Evolutionary conservation across 176 grass and related monocot species (phyloP).

Genomic region (Coix lacrymajobi): DNA sequence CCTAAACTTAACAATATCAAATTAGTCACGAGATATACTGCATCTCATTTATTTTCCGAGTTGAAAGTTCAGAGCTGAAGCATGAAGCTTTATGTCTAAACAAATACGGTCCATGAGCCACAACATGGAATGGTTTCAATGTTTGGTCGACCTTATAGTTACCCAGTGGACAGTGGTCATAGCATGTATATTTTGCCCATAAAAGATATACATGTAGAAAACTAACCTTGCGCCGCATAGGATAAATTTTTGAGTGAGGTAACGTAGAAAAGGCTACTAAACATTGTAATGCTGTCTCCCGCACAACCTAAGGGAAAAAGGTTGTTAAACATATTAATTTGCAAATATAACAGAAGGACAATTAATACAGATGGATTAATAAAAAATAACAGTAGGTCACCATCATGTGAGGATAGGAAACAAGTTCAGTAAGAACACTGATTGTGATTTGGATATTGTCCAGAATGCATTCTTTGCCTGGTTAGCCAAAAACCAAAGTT

Average conservation of each 20-base stretch:
- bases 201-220: conserved; percentile 23
- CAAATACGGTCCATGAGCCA: not conserved
- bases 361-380: not conserved
- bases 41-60: conserved; percentile 1
- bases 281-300: conserved; percentile 90
- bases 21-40: conserved; percentile 9
- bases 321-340: conserved; percentile 22
- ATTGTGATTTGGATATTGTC: conserved; percentile 76
- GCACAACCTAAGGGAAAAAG: conserved; percentile 62
- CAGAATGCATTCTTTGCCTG: conserved; percentile 70
- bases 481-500: conserved; percentile 13
- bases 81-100: not conserved
- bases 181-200: conserved; percentile 6
- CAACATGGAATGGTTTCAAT: not conserved
- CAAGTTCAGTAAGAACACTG: conserved; percentile 46
- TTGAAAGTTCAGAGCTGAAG: not conserved
- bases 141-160: not conserved
- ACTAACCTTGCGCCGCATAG: conserved; percentile 55
- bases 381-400: conserved; percentile 34
- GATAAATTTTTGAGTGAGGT: conserved; percentile 88
- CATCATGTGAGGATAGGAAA: conserved; percentile 87
- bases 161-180: not conserved
- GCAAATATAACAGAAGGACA: conserved; percentile 16
- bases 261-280: conserved; percentile 76
- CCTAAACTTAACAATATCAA: conserved; percentile 1